phyloP scores from a whole-genome alignment of 1,284 basidiomycete genomes.

The Pseudozyma thailandica region DNA sequence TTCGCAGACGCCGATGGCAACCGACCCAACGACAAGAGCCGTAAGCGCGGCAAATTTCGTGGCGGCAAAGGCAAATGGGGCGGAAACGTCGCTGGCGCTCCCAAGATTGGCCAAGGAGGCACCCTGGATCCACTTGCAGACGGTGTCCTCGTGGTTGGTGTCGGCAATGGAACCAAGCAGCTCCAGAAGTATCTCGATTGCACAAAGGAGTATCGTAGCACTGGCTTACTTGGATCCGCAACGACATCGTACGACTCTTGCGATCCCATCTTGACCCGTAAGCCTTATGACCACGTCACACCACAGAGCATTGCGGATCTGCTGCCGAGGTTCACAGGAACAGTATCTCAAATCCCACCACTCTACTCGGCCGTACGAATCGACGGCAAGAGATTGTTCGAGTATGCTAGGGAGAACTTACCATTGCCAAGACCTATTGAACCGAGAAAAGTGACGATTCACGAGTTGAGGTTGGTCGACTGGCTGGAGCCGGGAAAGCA shows the following conservation, averaged over 20 bases:
- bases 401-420: slow-evolving; percentile 90
- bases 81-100: slow-evolving; percentile 48
- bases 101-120: slow-evolving; percentile 89
- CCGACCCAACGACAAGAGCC: slow-evolving; percentile 71
- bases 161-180: slow-evolving; percentile 90
- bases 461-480: slow-evolving; percentile 76
- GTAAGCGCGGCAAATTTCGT: slow-evolving; percentile 43
- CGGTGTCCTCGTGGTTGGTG: slow-evolving; percentile 85
- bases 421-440: slow-evolving; percentile 94
- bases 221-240: slow-evolving; percentile 89
- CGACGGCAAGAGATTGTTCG: slow-evolving; percentile 94
- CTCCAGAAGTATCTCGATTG: slow-evolving; percentile 87
- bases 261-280: slow-evolving; percentile 71
- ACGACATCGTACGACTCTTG: slow-evolving; percentile 95
- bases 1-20: slow-evolving; percentile 71
- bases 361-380: slow-evolving; percentile 95
- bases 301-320: slow-evolving; percentile 71
- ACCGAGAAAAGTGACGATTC: slow-evolving; percentile 82
- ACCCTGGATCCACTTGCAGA: slow-evolving; percentile 97
- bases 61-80: slow-evolving; percentile 48
- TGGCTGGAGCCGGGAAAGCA: slow-evolving; percentile 59
- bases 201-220: slow-evolving; percentile 86
- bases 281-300: slow-evolving; percentile 86
- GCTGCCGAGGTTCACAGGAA: slow-evolving; percentile 83
- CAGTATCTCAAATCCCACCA: slow-evolving; percentile 78